Evolutionary conservation across 768 basidiomycete species (phyloP).

Genomic region (Termitomyces sp.): DNA sequence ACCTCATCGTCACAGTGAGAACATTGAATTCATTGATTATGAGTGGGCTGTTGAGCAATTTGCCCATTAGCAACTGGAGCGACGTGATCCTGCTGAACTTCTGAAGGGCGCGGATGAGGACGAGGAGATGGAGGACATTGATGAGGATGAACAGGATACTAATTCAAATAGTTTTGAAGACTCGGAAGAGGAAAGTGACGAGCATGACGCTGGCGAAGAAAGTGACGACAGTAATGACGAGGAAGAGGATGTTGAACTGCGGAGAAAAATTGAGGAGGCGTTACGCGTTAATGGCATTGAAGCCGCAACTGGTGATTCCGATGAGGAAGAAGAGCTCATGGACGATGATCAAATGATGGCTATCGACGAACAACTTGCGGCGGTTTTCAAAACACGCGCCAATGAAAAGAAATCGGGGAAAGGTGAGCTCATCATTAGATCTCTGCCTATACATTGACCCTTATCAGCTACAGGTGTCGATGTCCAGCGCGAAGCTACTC

Average conservation of each 20-base stretch:
- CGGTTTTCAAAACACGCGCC: constrained; percentile 70
- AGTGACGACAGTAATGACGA: constrained; percentile 36
- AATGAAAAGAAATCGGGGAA: constrained; percentile 58
- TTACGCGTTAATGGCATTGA: constrained; percentile 54
- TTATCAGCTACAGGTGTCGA: constrained; percentile 40
- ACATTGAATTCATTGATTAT: neutral
- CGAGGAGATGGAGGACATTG: constrained; percentile 37
- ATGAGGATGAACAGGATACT: constrained; percentile 28
- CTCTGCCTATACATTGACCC: neutral
- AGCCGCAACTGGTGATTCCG: constrained; percentile 49
- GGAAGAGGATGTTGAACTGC: constrained; percentile 55
- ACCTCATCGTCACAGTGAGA: constrained; percentile 78
- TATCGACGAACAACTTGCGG: constrained; percentile 86
- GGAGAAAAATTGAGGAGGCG: constrained; percentile 61
- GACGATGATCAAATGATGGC: constrained; percentile 99
- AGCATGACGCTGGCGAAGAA: constrained; percentile 25
- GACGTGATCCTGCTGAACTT: constrained; percentile 54
- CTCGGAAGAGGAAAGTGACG: constrained; percentile 28
- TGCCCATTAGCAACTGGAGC: constrained; percentile 74
- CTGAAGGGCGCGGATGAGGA: constrained; percentile 41
- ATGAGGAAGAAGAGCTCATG: constrained; percentile 72
- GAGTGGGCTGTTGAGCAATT: neutral
- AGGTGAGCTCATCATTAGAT: constrained; percentile 35
- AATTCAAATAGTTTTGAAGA: constrained; percentile 25
- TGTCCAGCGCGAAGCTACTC: constrained; percentile 82